A percentile compares a stretch with the other conserved stretches of the same genome.
These are phyloP conservation scores for Reutealis trisperma DNA, from an alignment of 345 rosid species.

Conservation along the genomic window DNA sequence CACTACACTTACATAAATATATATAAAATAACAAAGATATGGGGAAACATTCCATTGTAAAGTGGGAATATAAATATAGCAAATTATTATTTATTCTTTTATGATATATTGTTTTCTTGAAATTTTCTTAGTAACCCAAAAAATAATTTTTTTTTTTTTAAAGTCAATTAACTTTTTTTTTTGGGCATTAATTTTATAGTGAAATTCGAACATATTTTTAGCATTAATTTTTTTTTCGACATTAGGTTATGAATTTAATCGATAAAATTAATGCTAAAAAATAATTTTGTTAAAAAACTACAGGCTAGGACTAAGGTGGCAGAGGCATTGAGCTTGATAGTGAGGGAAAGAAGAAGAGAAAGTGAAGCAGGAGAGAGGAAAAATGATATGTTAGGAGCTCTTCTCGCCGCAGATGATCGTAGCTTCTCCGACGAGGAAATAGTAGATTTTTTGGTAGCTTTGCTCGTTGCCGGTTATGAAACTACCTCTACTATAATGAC, in stretches of 20 bases:
- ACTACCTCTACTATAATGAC: conserved; percentile 96
- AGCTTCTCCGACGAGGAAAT: conserved; percentile 81
- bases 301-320: conserved; percentile 98
- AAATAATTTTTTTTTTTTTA: neutral
- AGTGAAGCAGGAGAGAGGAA: conserved; percentile 48
- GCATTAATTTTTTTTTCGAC: too few species aligned
- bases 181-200: neutral
- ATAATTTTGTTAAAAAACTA: neutral
- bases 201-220: too few species aligned
- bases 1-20: neutral
- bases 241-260: too few species aligned
- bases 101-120: neutral
- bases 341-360: conserved; percentile 65
- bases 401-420: conserved; percentile 60
- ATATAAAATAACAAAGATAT: neutral
- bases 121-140: neutral
- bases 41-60: conserved; percentile 13
- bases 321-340: conserved; percentile 80
- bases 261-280: too few species aligned
- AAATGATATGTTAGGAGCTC: conserved; percentile 81
- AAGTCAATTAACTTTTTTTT: too few species aligned
- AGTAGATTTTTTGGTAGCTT: conserved; percentile 82
- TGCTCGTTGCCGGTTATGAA: conserved; percentile 97
- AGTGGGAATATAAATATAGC: neutral
- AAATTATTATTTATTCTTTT: too few species aligned